phyloP scores from a whole-genome alignment of 2,329 filamentous ascomycete species.

The Botrytis porri region DNA sequence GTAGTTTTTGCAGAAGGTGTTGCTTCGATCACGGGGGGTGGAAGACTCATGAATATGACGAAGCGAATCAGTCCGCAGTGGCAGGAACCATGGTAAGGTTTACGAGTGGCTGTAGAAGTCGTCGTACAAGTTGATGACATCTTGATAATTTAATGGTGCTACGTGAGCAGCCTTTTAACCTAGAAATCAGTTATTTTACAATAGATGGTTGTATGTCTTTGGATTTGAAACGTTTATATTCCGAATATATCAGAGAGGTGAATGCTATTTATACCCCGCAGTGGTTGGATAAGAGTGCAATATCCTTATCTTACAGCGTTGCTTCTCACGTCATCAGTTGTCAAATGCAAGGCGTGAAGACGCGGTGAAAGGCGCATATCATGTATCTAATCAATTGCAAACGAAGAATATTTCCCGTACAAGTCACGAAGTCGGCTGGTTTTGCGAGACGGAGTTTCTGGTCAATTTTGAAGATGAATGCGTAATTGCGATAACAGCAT shows the following conservation, averaged over 20 bases:
- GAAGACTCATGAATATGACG: slow-evolving; percentile 45
- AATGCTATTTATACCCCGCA: neutral
- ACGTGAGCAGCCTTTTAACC: neutral
- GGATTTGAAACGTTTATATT: neutral
- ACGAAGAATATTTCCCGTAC: neutral
- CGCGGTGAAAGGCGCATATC: neutral
- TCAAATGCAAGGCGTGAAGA: slow-evolving; percentile 2
- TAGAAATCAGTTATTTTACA: too few species aligned
- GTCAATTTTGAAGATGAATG: neutral
- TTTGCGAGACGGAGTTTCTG: neutral
- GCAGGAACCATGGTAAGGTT: slow-evolving; percentile 44
- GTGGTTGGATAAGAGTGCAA: neutral
- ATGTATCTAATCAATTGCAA: neutral
- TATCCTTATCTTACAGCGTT: neutral
- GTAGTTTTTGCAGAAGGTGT: slow-evolving; percentile 7
- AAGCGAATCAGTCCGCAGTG: slow-evolving; percentile 47
- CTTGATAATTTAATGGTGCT: neutral
- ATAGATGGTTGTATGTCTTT: neutral
- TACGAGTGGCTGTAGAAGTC: slow-evolving; percentile 21
- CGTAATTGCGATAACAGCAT: neutral
- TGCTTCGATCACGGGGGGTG: slow-evolving; percentile 34
- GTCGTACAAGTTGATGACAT: slow-evolving; percentile 3
- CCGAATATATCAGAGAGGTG: neutral
- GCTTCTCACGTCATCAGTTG: neutral
- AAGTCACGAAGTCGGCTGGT: neutral